These are phyloP conservation scores for Hanseniaspora lachancei DNA, from an alignment of 805 yeast genomes.

Conservation along the genomic window DNA sequence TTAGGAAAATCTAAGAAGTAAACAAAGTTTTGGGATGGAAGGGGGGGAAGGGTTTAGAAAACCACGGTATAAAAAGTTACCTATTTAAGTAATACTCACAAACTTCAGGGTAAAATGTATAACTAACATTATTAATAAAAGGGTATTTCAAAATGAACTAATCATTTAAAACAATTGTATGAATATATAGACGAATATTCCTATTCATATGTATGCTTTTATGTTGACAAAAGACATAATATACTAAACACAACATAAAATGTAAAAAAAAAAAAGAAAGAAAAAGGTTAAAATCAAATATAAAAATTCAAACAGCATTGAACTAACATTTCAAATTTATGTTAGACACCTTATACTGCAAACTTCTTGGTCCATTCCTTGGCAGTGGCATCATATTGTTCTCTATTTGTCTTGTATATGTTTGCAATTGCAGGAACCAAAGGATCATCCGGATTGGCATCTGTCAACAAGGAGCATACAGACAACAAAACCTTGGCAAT, in stretches of 20 bases:
- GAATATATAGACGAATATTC: too few relatives aligned
- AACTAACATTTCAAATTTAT: neutral
- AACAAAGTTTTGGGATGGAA: too few relatives aligned
- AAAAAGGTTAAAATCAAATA: neutral
- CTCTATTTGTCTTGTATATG: constrained; percentile 83
- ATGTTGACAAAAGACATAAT: too few relatives aligned
- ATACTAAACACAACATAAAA: too few relatives aligned
- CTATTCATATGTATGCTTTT: too few relatives aligned
- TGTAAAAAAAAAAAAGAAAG: too few relatives aligned
- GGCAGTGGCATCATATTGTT: constrained; percentile 92
- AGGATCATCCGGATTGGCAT: constrained; percentile 98
- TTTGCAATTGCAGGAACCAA: constrained; percentile 97
- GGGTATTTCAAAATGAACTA: too few relatives aligned
- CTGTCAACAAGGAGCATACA: constrained; percentile 88
- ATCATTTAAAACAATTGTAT: too few relatives aligned
- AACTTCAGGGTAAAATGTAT: too few relatives aligned
- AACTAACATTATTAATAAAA: too few relatives aligned
- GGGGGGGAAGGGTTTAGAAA: too few relatives aligned
- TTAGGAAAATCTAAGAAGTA: constrained; percentile 1
- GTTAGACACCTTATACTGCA: constrained; percentile 48
- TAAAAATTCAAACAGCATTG: constrained; percentile 2
- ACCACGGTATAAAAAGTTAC: neutral
- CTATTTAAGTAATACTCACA: neutral
- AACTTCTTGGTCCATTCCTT: constrained; percentile 97
- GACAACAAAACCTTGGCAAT: constrained; percentile 89